Conservation (phyloP, 345 rosid genomes). For the Trapa bicornis region DNA sequence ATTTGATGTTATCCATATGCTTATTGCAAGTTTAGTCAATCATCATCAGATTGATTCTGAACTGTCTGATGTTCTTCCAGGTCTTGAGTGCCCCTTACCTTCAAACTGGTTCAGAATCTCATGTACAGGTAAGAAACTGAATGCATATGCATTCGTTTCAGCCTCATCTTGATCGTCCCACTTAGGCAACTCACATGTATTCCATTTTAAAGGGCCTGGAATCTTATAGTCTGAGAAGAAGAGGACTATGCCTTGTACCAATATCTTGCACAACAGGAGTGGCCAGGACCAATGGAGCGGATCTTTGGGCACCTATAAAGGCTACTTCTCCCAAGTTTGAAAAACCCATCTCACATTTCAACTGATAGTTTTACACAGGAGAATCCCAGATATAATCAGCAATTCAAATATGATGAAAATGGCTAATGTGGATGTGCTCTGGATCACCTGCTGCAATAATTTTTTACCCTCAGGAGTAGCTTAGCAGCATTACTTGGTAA, state of each 20-base stretch:
- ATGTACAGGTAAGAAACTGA: conserved; percentile 36
- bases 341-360: conserved; percentile 19
- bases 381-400: background rate
- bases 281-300: conserved; percentile 87
- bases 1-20: background rate
- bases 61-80: conserved; percentile 30
- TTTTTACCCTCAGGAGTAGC: background rate
- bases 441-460: background rate
- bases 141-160: background rate
- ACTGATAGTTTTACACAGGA: conserved; percentile 10
- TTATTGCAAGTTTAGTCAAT: background rate
- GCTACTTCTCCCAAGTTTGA: conserved; percentile 47
- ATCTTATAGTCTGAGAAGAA: conserved; percentile 46
- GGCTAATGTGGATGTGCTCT: background rate
- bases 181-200: background rate
- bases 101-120: conserved; percentile 34
- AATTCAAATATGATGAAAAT: background rate
- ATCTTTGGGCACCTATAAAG: conserved; percentile 93
- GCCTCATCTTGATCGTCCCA: background rate
- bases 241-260: conserved; percentile 85
- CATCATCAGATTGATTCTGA: background rate
- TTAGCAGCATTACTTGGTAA: background rate
- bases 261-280: conserved; percentile 56
- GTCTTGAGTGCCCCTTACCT: conserved; percentile 94
- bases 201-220: conserved; percentile 32